A percentile compares a stretch with the other conserved stretches of the same genome.
Conservation (phyloP, 768 basidiomycete species). For the Tulasnella sp. region DNA sequence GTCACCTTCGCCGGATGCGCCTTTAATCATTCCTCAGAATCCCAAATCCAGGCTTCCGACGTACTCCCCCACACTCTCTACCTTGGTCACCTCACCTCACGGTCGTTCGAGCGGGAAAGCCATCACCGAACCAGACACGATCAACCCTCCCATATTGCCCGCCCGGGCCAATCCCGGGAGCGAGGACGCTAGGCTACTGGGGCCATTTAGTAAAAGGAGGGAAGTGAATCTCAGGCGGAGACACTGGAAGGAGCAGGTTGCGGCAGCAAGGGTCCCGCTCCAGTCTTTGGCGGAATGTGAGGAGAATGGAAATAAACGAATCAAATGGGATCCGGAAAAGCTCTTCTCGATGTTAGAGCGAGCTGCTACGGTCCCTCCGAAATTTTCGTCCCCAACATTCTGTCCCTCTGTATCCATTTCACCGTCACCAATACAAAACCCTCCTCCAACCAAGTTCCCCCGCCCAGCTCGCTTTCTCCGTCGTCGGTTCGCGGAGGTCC, state of each 20-base stretch:
- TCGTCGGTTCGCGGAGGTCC: not conserved
- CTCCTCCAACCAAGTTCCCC: not conserved
- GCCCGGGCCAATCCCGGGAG: slow-evolving; percentile 49
- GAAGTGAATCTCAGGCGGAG: slow-evolving; percentile 67
- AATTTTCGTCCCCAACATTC: not conserved
- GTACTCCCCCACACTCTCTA: slow-evolving; percentile 53
- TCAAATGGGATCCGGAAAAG: not conserved
- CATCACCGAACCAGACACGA: slow-evolving; percentile 37
- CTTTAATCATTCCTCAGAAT: slow-evolving; percentile 43
- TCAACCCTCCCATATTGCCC: slow-evolving; percentile 49
- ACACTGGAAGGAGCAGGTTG: slow-evolving; percentile 46
- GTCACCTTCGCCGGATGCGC: slow-evolving; percentile 39
- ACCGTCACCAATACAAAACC: not conserved
- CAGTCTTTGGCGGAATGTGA: slow-evolving; percentile 50
- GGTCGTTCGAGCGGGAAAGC: slow-evolving; percentile 42
- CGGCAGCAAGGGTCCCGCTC: slow-evolving; percentile 37
- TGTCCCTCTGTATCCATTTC: too few relatives aligned
- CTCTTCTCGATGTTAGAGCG: not conserved
- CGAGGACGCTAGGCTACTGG: slow-evolving; percentile 51
- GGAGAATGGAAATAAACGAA: slow-evolving; percentile 30
- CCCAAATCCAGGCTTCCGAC: slow-evolving; percentile 54
- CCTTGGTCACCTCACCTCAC: slow-evolving; percentile 49
- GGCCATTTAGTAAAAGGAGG: slow-evolving; percentile 63
- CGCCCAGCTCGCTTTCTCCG: not conserved
- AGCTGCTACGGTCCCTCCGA: not conserved